A percentile compares a stretch with the other conserved stretches of the same genome.
These are phyloP conservation scores for Beauveria australis DNA, from an alignment of 2,329 filamentous ascomycete genomes.

Conservation along the genomic window DNA sequence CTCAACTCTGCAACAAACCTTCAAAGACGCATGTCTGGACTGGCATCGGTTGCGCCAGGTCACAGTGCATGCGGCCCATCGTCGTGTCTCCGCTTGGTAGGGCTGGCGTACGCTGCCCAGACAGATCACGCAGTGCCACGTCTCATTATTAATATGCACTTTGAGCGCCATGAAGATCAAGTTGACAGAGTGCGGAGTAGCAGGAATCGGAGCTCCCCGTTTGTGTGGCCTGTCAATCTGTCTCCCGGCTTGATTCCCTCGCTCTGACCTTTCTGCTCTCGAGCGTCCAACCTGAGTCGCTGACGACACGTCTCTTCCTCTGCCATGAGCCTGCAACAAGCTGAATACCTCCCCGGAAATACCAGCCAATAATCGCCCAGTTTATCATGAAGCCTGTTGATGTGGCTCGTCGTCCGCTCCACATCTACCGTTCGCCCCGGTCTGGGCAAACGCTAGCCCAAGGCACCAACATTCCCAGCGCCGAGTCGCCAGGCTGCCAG, in stretches of 20 bases:
- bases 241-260: no score
- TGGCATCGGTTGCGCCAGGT: not conserved
- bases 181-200: not conserved
- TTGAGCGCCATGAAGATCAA: not conserved
- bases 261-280: not conserved
- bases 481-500: constrained; percentile 7
- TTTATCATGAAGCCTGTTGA: constrained; percentile 23
- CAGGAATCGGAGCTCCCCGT: no score
- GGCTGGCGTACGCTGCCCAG: not conserved
- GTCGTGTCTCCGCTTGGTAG: not conserved
- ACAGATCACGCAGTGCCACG: not conserved
- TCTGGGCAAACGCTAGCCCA: constrained; percentile 12
- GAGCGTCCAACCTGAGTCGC: not conserved
- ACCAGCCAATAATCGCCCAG: constrained; percentile 17
- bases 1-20: not conserved
- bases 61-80: not conserved
- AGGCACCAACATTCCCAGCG: constrained; percentile 22
- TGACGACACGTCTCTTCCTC: not conserved
- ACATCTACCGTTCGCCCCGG: not conserved
- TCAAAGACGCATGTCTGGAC: not conserved
- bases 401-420: constrained; percentile 5
- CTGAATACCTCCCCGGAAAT: not conserved
- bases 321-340: not conserved
- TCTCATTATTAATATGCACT: not conserved
- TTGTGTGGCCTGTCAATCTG: no score